These are phyloP conservation scores for Thermochaetoides dissita DNA, from an alignment of 2,329 filamentous ascomycete species.

Conservation along the genomic window DNA sequence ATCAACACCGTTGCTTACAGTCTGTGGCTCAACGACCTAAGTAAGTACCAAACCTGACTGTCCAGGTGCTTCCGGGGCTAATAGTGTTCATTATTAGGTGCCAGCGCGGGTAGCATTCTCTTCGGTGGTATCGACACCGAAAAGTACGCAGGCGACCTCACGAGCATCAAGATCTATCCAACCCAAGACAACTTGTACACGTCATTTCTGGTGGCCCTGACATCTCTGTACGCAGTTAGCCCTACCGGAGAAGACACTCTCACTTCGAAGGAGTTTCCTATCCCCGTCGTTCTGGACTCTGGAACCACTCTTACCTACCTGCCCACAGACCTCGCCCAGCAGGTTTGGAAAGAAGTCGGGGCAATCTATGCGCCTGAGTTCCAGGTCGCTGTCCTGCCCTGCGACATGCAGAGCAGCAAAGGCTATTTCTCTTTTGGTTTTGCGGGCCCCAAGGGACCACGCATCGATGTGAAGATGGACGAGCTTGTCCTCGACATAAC, in stretches of 20 bases:
- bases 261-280: conserved; percentile 28
- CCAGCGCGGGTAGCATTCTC: conserved; percentile 55
- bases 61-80: no score
- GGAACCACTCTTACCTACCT: conserved; percentile 62
- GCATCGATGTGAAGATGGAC: conserved; percentile 39
- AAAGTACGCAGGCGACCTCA: conserved; percentile 54
- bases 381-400: conserved; percentile 34
- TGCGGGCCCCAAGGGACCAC: conserved; percentile 32
- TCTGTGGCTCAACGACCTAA: conserved; percentile 49
- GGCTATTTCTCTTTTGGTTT: conserved; percentile 43
- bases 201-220: conserved; percentile 35
- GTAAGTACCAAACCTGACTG: conserved; percentile 10
- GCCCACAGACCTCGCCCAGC: conserved; percentile 42
- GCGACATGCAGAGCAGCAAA: conserved; percentile 28
- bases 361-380: conserved; percentile 28
- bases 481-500: conserved; percentile 39
- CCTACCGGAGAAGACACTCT: conserved; percentile 35
- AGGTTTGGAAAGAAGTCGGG: conserved; percentile 42
- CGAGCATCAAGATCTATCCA: conserved; percentile 43
- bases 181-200: conserved; percentile 23
- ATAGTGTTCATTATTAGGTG: conserved; percentile 17
- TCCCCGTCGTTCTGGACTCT: conserved; percentile 58
- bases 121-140: conserved; percentile 70
- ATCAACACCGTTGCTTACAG: conserved; percentile 59
- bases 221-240: conserved; percentile 33